Evolutionary conservation across 805 yeast species (phyloP), one percentile per base, ranked within the genome.

Genomic region (Myxozyma neglecta): DNA sequence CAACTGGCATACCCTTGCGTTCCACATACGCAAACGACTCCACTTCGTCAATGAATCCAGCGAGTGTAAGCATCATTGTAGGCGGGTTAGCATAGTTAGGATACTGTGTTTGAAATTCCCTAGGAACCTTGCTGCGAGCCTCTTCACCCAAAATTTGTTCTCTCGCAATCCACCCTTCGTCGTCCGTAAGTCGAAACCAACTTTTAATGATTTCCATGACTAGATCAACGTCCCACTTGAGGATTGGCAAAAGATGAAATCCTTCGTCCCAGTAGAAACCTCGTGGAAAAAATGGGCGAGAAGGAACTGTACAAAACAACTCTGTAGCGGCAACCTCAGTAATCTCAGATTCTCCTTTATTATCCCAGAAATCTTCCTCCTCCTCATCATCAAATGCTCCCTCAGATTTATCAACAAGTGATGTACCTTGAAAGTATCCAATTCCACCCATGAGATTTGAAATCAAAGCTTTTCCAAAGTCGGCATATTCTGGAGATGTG

Each of bases 201-300:
- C 96, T 88, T 70, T 86, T 81, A 60, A 92, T 72, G 16, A 94
- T 86, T 66, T 90, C 68, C n/a, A 68, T 43, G 42, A 60, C 50
- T 3, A 67, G 57, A 36, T 65, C 70, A 3, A 60, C 56, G 36
- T 94, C 98, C 72, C 87, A 92, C 52, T 87, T 87, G 68, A 89
- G 74, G 43, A 94, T 77, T 7, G 96, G 96, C 45, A 92, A 77
- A 62, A 93, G 78, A 73, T 93, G 97, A 75, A 94, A 94, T 0
- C 99, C 99, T 75, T 94, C 99, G 75, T 94, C 99, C 99, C 99
- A 94, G 71, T 89, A 90, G 71, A 94, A 94, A 0, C 99, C 99
- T 65, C 99, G 81, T 3, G 99, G 98, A 75, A 94, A 94, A 71
- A 89, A 90, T 0, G 96, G 90, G 56, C 99, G 81, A 53, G 97